Conservation (phyloP, 2,329 filamentous ascomycete species). For the Aspergillus alliaceus region DNA sequence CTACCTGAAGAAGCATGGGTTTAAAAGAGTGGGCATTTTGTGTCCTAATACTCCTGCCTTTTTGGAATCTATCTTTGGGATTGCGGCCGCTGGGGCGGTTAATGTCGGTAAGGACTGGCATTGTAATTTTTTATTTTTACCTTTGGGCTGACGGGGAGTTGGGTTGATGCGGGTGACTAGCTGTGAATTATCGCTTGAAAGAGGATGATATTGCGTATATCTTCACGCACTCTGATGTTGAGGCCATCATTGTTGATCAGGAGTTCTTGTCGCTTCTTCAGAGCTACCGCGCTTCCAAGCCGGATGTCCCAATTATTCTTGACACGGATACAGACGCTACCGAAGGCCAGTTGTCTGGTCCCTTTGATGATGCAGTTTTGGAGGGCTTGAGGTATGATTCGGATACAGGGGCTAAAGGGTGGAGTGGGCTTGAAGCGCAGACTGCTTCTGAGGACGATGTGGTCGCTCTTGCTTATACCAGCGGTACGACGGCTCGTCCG, state of each 20-base stretch:
- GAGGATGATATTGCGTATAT: conserved; percentile 87
- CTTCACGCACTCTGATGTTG: conserved; percentile 81
- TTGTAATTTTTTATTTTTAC: background rate
- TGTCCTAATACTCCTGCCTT: conserved; percentile 94
- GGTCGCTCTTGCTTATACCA: conserved; percentile 89
- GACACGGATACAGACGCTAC: conserved; percentile 82
- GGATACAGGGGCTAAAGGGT: conserved; percentile 66
- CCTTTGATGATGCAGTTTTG: conserved; percentile 78
- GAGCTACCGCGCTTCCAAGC: conserved; percentile 61
- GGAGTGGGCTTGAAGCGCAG: conserved; percentile 72
- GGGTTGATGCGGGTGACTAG: conserved; percentile 25
- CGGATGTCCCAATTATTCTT: conserved; percentile 69
- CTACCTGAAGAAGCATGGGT: conserved; percentile 72
- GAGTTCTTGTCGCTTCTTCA: conserved; percentile 75
- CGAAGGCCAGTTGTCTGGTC: conserved; percentile 71
- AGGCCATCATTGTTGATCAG: conserved; percentile 80
- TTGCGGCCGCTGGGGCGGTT: conserved; percentile 76
- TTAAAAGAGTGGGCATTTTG: conserved; percentile 78
- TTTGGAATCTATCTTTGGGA: conserved; percentile 83
- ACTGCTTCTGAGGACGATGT: conserved; percentile 74
- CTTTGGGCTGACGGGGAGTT: background rate
- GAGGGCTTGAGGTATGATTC: conserved; percentile 76
- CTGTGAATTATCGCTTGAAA: conserved; percentile 73
- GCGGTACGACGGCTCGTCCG: conserved; percentile 84
- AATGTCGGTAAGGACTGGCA: conserved; percentile 61